Conservation (phyloP, 192 early-diverging fungal genomes). For the Podila clonocystis region DNA sequence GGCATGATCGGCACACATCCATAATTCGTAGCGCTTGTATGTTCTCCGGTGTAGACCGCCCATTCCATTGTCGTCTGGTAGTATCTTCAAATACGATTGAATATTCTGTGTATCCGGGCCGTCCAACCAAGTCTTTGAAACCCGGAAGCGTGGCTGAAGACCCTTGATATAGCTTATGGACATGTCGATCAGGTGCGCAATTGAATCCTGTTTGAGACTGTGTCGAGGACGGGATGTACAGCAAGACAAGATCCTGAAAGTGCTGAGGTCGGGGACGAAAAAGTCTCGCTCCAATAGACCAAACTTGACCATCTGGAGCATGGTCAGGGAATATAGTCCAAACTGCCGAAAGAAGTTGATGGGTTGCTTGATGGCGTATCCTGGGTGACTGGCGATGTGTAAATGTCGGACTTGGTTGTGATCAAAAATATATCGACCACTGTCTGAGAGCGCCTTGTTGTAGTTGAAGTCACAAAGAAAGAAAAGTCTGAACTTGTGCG, state of each 20-base stretch:
- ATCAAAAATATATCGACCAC: neutral
- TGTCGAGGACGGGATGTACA: neutral
- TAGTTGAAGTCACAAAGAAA: neutral
- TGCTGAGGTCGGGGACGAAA: neutral
- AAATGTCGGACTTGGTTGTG: neutral
- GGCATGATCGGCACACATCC: neutral
- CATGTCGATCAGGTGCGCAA: too few species aligned
- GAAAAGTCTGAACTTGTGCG: neutral
- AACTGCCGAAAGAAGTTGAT: neutral
- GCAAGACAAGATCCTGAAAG: neutral
- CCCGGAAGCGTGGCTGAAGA: too few species aligned
- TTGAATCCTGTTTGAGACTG: neutral
- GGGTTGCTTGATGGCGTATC: neutral
- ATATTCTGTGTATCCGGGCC: too few species aligned
- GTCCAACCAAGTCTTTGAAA: too few species aligned
- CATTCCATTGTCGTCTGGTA: too few species aligned
- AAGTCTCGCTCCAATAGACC: neutral
- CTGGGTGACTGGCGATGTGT: neutral
- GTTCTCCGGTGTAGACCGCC: too few species aligned
- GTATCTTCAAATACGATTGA: too few species aligned
- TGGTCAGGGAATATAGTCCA: neutral
- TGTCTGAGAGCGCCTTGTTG: neutral
- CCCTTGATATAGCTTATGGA: too few species aligned
- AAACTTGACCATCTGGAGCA: neutral
- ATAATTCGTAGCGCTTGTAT: neutral